These are phyloP conservation scores for Staphylotrichum tortipilum DNA, from an alignment of 495 filamentous ascomycete species.

Conservation along the genomic window DNA sequence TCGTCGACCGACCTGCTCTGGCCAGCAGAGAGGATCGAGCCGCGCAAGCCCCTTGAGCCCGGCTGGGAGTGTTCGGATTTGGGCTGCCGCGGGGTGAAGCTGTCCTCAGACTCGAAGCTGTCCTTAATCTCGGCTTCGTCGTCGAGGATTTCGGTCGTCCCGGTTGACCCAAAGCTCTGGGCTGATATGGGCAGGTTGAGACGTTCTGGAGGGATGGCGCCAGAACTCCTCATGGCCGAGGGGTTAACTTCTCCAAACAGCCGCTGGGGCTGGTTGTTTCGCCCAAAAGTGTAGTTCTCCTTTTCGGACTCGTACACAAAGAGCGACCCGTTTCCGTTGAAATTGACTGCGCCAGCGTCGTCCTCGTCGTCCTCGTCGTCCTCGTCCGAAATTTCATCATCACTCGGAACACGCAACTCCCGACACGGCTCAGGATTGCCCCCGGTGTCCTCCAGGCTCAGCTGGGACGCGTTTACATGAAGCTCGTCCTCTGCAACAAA, in stretches of 20 bases:
- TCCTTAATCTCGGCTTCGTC: conserved; percentile 31
- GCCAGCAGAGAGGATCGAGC: conserved; percentile 12
- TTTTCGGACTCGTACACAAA: conserved; percentile 32
- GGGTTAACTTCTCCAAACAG: conserved; percentile 76
- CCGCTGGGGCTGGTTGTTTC: conserved; percentile 36
- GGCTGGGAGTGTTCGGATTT: conserved; percentile 17
- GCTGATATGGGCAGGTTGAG: conserved; percentile 38
- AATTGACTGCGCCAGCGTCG: too few relatives aligned
- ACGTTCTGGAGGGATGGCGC: conserved; percentile 32
- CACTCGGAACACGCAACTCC: conserved; percentile 11
- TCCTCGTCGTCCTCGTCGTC: too few relatives aligned
- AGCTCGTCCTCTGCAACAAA: conserved; percentile 43
- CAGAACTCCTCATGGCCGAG: conserved; percentile 58
- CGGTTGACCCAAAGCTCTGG: conserved; percentile 16
- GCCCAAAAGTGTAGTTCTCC: conserved; percentile 33
- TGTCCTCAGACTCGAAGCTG: conserved; percentile 32
- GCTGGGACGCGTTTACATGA: conserved; percentile 55
- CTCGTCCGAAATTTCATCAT: conserved; percentile 29
- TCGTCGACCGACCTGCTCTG: conserved; percentile 25
- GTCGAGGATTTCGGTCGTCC: conserved; percentile 24
- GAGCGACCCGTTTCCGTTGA: conserved; percentile 23
- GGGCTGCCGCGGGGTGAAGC: conserved; percentile 30
- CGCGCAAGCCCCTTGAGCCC: conserved; percentile 1
- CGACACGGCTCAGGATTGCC: conserved; percentile 1
- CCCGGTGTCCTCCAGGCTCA: conserved; percentile 48